Percentiles rank a stretch among this genome's conserved stretches.
Conservation (phyloP, 2,329 filamentous ascomycete genomes). For the Coleophoma crateriformis region DNA sequence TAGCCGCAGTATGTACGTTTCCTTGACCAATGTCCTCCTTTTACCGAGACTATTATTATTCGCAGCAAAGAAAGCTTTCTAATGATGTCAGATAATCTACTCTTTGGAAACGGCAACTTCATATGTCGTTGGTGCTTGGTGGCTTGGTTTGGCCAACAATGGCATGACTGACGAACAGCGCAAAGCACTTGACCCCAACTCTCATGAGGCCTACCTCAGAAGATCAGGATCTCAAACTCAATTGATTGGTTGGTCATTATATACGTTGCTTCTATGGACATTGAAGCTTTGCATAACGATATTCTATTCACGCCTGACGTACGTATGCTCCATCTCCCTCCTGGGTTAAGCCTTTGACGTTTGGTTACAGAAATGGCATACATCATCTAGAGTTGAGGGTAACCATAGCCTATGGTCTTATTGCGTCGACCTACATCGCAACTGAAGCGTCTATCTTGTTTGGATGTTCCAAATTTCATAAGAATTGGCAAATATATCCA, state of each 20-base stretch:
- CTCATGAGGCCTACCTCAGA: constrained; percentile 40
- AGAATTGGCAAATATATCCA: constrained; percentile 53
- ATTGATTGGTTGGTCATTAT: constrained; percentile 46
- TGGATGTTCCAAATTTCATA: constrained; percentile 44
- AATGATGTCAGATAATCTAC: constrained; percentile 37
- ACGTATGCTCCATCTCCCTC: not conserved
- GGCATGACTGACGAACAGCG: constrained; percentile 47
- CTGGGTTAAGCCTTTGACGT: no score
- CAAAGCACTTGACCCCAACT: constrained; percentile 32
- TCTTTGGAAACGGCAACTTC: constrained; percentile 41
- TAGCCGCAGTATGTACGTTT: no score
- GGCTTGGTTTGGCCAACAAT: constrained; percentile 48
- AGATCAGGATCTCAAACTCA: constrained; percentile 47
- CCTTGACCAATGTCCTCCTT: no score
- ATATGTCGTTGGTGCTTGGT: constrained; percentile 41
- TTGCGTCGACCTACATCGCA: constrained; percentile 41
- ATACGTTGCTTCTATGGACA: constrained; percentile 45
- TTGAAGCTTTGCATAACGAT: constrained; percentile 48
- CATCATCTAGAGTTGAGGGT: constrained; percentile 37
- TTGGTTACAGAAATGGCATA: constrained; percentile 15
- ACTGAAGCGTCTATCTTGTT: constrained; percentile 44
- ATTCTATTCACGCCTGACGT: constrained; percentile 49
- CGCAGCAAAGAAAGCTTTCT: no score
- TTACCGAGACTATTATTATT: no score
- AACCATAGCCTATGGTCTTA: constrained; percentile 41